Evolutionary conservation across 257 asterid species (phyloP), one percentile per base, ranked within the genome.

Genomic region (Solanum chiquidenum): DNA sequence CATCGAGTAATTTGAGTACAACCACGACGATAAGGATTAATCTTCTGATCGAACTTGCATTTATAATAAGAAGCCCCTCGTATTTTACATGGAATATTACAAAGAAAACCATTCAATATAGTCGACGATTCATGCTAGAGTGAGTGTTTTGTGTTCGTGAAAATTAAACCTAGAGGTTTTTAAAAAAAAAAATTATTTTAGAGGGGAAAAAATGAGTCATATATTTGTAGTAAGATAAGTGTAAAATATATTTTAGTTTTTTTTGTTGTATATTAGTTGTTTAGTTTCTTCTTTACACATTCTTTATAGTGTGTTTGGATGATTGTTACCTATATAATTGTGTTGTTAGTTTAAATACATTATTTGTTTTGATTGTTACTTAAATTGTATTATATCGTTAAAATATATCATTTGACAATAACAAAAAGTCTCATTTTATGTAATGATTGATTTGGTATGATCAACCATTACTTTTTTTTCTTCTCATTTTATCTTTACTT

Each of bases 51-150:
- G 29, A 71, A 37, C 29, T 44, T 46, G 86, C 95, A 94, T 58
- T 92, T 91, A 86, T 93, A 93, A 80, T 94, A 94, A 0, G 97
- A 94, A 0, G 84, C 85, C 3, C 97, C 97, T 2, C 93, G 90
- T 23, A 62, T 35, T 68, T 86, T 88, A 87, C 95, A 94, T 0
- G 95, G 94, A 31, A 93, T 88, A 5, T 23, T 31, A 84, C 40
- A 4, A 25, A 20, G 6, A 66, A 3, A 25, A 4, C 25, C 9
- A 84, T 62, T 1, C 25, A 13, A 23, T 34, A 34, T 34, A n/a
- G 12, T 37, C 38, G 87, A 5, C 25, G 29, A 66, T 85, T 55
- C 87, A 85, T 85, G 38, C 49, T 10, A 42, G 49, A 42, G 49
- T 42, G 49, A 42, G 49, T 42, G 14, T 44, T 37, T 69, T 29